Conservation (phyloP, 2,329 filamentous ascomycete genomes). For the Chaetomiaceae sp. region DNA sequence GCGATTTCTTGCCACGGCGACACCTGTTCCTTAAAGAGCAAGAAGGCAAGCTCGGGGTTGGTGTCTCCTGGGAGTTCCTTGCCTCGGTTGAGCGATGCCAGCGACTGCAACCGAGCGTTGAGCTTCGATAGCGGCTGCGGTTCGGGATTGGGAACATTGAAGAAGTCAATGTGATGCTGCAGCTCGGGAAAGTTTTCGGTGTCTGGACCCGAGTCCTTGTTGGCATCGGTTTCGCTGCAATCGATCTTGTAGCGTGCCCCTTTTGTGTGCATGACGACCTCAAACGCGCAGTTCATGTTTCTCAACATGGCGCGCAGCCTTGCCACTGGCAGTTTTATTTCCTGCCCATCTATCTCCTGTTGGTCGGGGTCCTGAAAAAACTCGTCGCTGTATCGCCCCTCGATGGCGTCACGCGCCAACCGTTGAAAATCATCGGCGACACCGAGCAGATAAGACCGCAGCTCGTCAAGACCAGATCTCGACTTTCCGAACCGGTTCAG, state of each 20-base stretch:
- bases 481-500: conserved; percentile 3
- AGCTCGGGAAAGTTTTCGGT: conserved; percentile 27
- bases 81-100: conserved; percentile 38
- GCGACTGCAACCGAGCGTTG: conserved; percentile 29
- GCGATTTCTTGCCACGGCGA: conserved; percentile 39
- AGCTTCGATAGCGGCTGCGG: conserved; percentile 21
- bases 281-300: conserved; percentile 3
- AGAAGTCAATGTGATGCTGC: conserved; percentile 29
- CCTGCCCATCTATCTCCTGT: conserved; percentile 20
- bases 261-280: neutral
- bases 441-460: conserved; percentile 32
- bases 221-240: neutral
- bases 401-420: conserved; percentile 36
- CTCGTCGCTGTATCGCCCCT: conserved; percentile 37
- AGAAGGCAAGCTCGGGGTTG: conserved; percentile 35
- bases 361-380: no score
- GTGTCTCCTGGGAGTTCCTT: conserved; percentile 38
- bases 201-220: neutral
- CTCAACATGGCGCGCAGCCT: conserved; percentile 7
- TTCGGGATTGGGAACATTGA: conserved; percentile 31
- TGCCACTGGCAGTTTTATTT: neutral
- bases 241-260: conserved; percentile 5
- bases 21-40: conserved; percentile 39
- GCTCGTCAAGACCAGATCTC: conserved; percentile 26
- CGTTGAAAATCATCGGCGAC: conserved; percentile 37